Percentiles rank a stretch among this genome's conserved stretches.
Evolutionary conservation across 352 stramenopile genomes (phyloP).

Genomic region (Globisporangium solare): DNA sequence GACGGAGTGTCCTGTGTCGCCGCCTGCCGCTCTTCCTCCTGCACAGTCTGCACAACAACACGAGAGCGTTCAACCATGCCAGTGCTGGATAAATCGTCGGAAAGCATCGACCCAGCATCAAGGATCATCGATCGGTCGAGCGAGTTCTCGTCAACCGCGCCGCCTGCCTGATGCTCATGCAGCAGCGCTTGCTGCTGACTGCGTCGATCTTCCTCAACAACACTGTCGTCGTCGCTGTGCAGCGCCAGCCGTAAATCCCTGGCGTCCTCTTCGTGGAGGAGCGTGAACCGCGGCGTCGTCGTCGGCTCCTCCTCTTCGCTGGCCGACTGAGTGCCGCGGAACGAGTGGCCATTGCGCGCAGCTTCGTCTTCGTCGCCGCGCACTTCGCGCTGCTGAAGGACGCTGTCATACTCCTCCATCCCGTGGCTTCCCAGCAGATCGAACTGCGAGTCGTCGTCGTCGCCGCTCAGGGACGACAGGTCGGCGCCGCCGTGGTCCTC

Average conservation of each 20-base stretch:
- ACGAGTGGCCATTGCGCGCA: neutral
- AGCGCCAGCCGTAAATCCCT: constrained; percentile 36
- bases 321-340: constrained; percentile 12
- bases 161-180: constrained; percentile 2
- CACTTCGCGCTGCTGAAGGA: neutral
- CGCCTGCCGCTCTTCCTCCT: constrained; percentile 9
- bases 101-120: constrained; percentile 21
- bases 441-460: constrained; percentile 23
- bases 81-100: constrained; percentile 17
- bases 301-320: constrained; percentile 23
- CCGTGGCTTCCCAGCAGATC: too few species aligned
- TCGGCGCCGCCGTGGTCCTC: constrained; percentile 18
- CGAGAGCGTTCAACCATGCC: constrained; percentile 6
- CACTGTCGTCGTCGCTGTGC: neutral
- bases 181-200: neutral
- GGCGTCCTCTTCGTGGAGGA: constrained; percentile 55
- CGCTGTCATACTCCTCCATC: neutral
- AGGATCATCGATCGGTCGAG: constrained; percentile 57
- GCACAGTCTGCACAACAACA: constrained; percentile 9
- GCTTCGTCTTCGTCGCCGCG: neutral
- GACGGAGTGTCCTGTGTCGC: too few species aligned
- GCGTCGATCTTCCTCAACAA: neutral
- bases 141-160: constrained; percentile 19
- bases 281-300: constrained; percentile 50
- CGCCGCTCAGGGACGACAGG: constrained; percentile 31